A percentile compares a stretch with the other conserved stretches of the same genome.
phyloP scores from a whole-genome alignment of 176 grass and related monocot species.

The Cenchrus fungigraminus region DNA sequence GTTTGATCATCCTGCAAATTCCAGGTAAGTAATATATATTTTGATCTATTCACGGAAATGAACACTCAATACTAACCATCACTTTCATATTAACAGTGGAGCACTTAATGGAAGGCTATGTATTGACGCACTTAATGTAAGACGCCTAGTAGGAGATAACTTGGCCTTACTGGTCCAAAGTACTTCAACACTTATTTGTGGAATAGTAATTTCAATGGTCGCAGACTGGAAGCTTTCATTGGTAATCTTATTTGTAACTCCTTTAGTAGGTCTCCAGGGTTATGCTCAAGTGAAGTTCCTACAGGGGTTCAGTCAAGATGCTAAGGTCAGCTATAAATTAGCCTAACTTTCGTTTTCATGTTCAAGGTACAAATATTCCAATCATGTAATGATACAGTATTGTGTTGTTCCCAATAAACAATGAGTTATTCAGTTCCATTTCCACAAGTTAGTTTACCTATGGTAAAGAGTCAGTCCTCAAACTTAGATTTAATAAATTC shows the following conservation, averaged over 20 bases:
- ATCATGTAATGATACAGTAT: neutral
- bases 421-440: neutral
- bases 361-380: slow-evolving; percentile 9
- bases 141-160: slow-evolving; percentile 49
- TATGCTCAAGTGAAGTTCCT: slow-evolving; percentile 52
- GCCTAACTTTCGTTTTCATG: neutral
- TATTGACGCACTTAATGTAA: slow-evolving; percentile 33
- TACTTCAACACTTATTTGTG: slow-evolving; percentile 43
- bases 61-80: neutral
- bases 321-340: slow-evolving; percentile 41
- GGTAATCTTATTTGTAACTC: slow-evolving; percentile 48
- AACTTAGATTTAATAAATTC: neutral
- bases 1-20: slow-evolving; percentile 79
- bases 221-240: slow-evolving; percentile 69
- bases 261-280: slow-evolving; percentile 34
- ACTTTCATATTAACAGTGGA: slow-evolving; percentile 1
- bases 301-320: slow-evolving; percentile 47
- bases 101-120: slow-evolving; percentile 19
- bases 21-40: slow-evolving; percentile 47
- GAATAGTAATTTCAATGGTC: slow-evolving; percentile 60
- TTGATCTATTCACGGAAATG: neutral
- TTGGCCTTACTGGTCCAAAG: slow-evolving; percentile 59
- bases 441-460: neutral
- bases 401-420: neutral
- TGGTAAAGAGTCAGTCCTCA: neutral